Base-by-base conservation (phyloP, 176 grass and related monocot genomes). In the Aegilops longissima region DNA sequence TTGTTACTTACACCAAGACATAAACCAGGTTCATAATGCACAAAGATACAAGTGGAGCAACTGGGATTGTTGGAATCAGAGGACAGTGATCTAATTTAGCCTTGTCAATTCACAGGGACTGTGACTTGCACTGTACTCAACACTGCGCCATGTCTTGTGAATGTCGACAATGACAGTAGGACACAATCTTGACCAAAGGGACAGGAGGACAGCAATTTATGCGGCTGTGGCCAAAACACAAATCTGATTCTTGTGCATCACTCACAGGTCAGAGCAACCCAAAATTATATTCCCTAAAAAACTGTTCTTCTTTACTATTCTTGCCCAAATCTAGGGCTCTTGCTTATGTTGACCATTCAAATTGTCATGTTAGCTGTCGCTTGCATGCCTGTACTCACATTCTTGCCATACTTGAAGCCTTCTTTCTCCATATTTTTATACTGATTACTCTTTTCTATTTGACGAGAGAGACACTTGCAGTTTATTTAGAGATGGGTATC, bases 271-370 rank as follows among this genome's bases (percentile, higher is more conserved):
- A 61, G 67, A 88, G n/a, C 49, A 54, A 72, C 78, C 66, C 35
- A 81, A 58, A 89, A 72, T 58, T 58, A 47, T 81, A 85, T 89
- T 87, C 64, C 65, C 68, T 67, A 5, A 77, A 11, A 66, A 85
- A 76, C 70, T 85, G 58, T 66, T 82, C 4, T 75, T 80, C 36
- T 87, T 89, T 91, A 88, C 27, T 90, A 85, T 66, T 68, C 40
- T 78, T 83, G 79, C 82, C 88, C 77, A 92, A 90, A 90, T 87
- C 78, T 92, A 86, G 88, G 93, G 82, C 78, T 90, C 52, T 89
- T 95, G 90, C 88, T 82, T 80, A 44, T 82, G 86, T 83, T 87
- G 86, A 90, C 75, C 74, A 39, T 79, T 51, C 70, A 67, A 83
- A 76, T 76, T 85, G 73, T 70, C 61, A 56, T 54, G 71, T 72